These are phyloP conservation scores for Parastagonospora avenae DNA, from an alignment of 2,329 filamentous ascomycete species.

Conservation along the genomic window DNA sequence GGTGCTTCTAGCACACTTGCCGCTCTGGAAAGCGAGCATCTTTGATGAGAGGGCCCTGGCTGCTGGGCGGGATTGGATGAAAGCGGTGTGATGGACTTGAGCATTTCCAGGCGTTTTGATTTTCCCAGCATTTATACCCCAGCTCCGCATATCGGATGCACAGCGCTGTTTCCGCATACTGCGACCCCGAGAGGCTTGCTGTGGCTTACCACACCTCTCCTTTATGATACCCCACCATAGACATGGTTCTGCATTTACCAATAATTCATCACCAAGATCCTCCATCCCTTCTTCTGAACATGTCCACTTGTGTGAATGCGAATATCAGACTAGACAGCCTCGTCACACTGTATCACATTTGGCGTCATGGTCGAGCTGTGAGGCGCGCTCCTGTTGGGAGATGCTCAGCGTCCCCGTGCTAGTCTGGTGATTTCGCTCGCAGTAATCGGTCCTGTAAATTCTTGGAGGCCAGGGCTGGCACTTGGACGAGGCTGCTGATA, in stretches of 20 bases:
- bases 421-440: neutral
- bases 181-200: slow-evolving; percentile 26
- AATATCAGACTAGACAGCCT: slow-evolving; percentile 3
- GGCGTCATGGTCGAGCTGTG: slow-evolving; percentile 27
- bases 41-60: slow-evolving; percentile 3
- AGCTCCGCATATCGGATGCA: slow-evolving; percentile 27
- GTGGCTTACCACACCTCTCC: slow-evolving; percentile 37
- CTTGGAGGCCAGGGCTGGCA: neutral
- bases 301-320: neutral
- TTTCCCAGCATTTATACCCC: slow-evolving; percentile 29
- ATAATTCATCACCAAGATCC: slow-evolving; percentile 9
- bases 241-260: slow-evolving; percentile 1
- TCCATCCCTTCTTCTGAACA: neutral
- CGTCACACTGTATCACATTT: slow-evolving; percentile 20
- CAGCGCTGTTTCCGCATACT: slow-evolving; percentile 27
- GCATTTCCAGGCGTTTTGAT: slow-evolving; percentile 21
- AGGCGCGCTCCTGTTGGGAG: slow-evolving; percentile 19
- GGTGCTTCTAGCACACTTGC: neutral
- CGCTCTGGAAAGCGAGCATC: slow-evolving; percentile 1
- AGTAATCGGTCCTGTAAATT: neutral
- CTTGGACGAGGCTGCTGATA: slow-evolving; percentile 7
- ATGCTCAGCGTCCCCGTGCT: slow-evolving; percentile 1
- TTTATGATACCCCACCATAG: slow-evolving; percentile 35
- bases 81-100: slow-evolving; percentile 16
- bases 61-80: slow-evolving; percentile 17